phyloP scores from a whole-genome alignment of 306 rosid species.

The Benincasa hispida region DNA sequence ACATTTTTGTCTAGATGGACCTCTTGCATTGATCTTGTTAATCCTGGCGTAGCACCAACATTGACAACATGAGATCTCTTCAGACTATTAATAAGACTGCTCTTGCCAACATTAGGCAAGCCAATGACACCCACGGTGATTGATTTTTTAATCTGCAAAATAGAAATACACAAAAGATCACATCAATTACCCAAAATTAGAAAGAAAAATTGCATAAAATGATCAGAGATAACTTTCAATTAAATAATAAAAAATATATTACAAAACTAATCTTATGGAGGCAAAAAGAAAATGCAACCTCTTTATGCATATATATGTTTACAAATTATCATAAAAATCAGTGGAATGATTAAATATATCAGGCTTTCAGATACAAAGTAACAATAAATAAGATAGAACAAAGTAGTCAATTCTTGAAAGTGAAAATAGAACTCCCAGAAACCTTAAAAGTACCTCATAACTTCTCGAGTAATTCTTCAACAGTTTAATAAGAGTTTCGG shows the following conservation, averaged over 20 bases:
- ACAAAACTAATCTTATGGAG: neutral
- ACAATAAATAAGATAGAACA: neutral
- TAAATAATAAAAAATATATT: neutral
- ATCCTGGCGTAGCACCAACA: constrained; percentile 84
- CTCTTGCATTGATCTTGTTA: constrained; percentile 89
- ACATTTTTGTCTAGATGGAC: constrained; percentile 81
- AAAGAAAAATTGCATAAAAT: neutral
- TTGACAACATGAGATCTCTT: constrained; percentile 62
- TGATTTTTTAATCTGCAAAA: constrained; percentile 72
- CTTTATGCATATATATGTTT: too few relatives aligned
- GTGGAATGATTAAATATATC: neutral
- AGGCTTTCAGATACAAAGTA: neutral
- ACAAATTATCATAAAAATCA: neutral
- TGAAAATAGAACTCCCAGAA: neutral
- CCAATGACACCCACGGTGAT: constrained; percentile 92
- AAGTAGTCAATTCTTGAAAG: neutral
- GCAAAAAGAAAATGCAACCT: neutral
- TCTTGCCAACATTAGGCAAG: constrained; percentile 94
- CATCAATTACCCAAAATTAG: neutral
- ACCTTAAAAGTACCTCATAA: constrained; percentile 44
- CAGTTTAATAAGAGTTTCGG: constrained; percentile 82
- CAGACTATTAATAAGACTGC: constrained; percentile 88
- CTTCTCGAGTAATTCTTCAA: constrained; percentile 96
- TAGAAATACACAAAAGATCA: constrained; percentile 7
- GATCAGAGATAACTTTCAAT: neutral